Percentiles rank a stretch among this genome's conserved stretches.
phyloP scores from a whole-genome alignment of 768 basidiomycete genomes.

The Collybia sp. region DNA sequence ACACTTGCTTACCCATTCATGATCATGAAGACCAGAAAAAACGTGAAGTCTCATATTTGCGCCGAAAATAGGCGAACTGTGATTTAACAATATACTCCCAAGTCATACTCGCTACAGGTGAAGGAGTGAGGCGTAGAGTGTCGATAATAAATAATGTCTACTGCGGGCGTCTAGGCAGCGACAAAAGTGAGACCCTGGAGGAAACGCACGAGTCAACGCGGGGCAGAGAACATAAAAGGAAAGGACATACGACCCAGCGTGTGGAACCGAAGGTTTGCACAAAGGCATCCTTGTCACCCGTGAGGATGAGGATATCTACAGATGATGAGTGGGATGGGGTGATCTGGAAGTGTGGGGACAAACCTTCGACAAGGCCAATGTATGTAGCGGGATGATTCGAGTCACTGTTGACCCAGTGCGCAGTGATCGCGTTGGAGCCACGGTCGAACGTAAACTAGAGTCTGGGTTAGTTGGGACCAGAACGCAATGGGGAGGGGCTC shows the following conservation, averaged over 20 bases:
- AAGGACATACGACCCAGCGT: conserved; percentile 1
- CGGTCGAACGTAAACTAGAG: conserved; percentile 7
- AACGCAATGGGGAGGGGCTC: neutral
- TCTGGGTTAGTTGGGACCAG: neutral
- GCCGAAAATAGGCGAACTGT: too few species aligned
- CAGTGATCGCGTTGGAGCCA: neutral
- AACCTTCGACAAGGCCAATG: conserved; percentile 1
- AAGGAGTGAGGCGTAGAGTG: too few species aligned
- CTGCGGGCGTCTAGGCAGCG: too few species aligned
- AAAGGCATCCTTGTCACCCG: conserved; percentile 1
- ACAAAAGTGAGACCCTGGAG: too few species aligned
- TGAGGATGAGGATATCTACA: neutral
- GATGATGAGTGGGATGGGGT: neutral
- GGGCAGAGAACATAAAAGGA: too few species aligned
- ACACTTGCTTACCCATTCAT: too few species aligned
- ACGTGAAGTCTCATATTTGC: too few species aligned
- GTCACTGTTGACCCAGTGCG: conserved; percentile 10
- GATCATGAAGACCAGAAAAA: too few species aligned
- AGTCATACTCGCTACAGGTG: too few species aligned
- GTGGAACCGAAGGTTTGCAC: neutral
- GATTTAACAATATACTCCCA: too few species aligned
- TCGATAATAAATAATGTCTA: too few species aligned
- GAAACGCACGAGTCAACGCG: too few species aligned
- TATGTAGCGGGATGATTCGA: conserved; percentile 5
- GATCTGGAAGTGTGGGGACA: neutral